Evolutionary conservation across 1,284 basidiomycete species (phyloP), one percentile per base, ranked within the genome.

Genomic region (Sporisorium scitamineum): DNA sequence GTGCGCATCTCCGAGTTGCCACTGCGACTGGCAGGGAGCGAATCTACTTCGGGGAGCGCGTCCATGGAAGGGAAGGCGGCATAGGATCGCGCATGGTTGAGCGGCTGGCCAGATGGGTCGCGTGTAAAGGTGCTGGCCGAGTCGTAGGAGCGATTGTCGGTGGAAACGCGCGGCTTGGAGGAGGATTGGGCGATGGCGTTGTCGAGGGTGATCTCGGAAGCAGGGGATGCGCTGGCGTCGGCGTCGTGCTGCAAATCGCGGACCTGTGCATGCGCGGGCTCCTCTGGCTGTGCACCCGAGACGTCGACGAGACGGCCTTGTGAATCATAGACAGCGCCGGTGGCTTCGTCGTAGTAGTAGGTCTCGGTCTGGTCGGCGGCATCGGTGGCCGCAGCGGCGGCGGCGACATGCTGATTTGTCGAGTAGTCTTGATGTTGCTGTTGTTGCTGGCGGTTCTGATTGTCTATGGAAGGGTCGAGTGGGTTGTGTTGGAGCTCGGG

Each of bases 271-370:
- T 70, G 63, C 16, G 51, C 11, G 0, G 57, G 42, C 14, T 16
- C 50, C 5, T 57, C 56, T 24, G 39, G 24, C 9, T 45, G 24
- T 29, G 48, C 51, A 8, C 51, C 61, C 29, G 72, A 73, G 45
- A 81, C 73, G 41, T 81, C 61, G 26, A 83, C 81, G 16, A 80
- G 70, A 14, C 76, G 54, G 39, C 81, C 81, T 45, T 77, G 73
- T 0, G 76, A 62, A 34, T 83, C 81, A 39, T 83, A 83, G 14
- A 83, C 79, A 4, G 79, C 80, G 13, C 81, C 81, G 22, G 81
- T 83, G 9, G 76, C 74, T 45, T 83, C 76, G 47, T 83, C 81
- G 48, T 70, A 80, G 68, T 83, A 83, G 64, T 75, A 83, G 20
- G 78, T 79, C 61, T 81, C 76, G 11, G 81, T 60, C 11, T 60